Evolutionary conservation across 2,329 filamentous ascomycete species (phyloP), one percentile per base, ranked within the genome.

Genomic region (Dryadomyces quercus-mongolicae): DNA sequence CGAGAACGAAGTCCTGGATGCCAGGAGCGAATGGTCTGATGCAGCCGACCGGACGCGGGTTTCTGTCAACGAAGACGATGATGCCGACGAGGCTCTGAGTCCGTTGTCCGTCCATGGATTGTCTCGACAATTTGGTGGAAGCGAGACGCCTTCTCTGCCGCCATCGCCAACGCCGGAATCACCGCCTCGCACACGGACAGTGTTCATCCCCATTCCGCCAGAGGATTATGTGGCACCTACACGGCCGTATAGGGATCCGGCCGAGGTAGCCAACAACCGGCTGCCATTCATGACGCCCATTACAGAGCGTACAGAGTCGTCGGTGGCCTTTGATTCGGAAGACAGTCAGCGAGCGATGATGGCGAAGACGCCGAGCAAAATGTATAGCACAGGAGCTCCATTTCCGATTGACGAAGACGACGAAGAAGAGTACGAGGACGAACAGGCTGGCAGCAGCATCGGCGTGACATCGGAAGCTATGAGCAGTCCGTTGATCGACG

Each of bases 271-370:
- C 56, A 94, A 96, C 64, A 95, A 91, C 68, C 85, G 91, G 54
- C 75, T 97, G 10, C 93, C 92, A 3, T 98, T 97, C 67, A 97
- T 98, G 93, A 98, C 93, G 0, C 93, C 93, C 1, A 98, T 98
- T 60, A 92, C 93, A 1, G 93, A 98, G 68, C 84, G 89, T 62
- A 98, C 93, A 0, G 93, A 98, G 68, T 86, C 84, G 12, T 96
- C 91, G 0, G 71, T 97, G 5, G 85, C 85, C 40, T 70, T 85
- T 45, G 78, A 80, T 5, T 82, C 79, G 31, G 76, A 80, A 52
- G 74, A 73, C 61, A 78, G 79, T 66, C 77, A 77, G 52, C 78
- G 78, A 1, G 57, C 56, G 67, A 73, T 82, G 62, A 77, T 76
- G 53, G 77, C 81, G 50, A 95, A 93, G 69, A 94, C 89, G 5